Conservation (phyloP, 371 early-diverging fungal species). For the Batkoa obscura region DNA sequence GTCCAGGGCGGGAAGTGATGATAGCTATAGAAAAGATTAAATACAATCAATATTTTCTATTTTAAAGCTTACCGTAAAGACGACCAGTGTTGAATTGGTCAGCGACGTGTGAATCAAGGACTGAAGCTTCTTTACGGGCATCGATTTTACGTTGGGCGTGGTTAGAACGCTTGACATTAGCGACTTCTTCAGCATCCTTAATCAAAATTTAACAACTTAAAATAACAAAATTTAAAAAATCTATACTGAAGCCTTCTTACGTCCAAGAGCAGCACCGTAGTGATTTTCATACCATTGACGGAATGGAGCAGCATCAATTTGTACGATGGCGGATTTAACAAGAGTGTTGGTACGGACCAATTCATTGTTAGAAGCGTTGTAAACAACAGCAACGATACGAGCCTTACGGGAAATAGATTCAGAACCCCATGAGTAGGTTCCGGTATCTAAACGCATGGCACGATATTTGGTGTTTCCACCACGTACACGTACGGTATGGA, state of each 20-base stretch:
- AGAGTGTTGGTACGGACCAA: slow-evolving; percentile 99
- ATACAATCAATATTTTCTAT: neutral
- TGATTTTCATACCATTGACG: slow-evolving; percentile 96
- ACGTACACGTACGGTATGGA: slow-evolving; percentile 90
- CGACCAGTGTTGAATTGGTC: slow-evolving; percentile 95
- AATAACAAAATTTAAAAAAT: neutral
- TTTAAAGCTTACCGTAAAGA: slow-evolving; percentile 42
- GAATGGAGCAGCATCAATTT: slow-evolving; percentile 98
- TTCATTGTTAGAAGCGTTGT: slow-evolving; percentile 99
- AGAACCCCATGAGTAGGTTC: slow-evolving; percentile 97
- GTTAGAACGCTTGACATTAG: slow-evolving; percentile 71
- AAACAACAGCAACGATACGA: slow-evolving; percentile 92
- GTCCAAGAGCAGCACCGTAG: slow-evolving; percentile 80
- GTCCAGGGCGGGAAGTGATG: slow-evolving; percentile 97
- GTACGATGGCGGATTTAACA: slow-evolving; percentile 96
- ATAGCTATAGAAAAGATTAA: slow-evolving; percentile 25
- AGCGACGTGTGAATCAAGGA: slow-evolving; percentile 74
- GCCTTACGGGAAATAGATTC: slow-evolving; percentile 89
- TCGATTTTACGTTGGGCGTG: slow-evolving; percentile 76
- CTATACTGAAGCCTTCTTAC: slow-evolving; percentile 43
- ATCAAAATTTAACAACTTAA: neutral
- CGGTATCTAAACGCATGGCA: slow-evolving; percentile 93
- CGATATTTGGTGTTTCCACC: slow-evolving; percentile 99
- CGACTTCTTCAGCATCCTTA: slow-evolving; percentile 18
- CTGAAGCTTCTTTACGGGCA: slow-evolving; percentile 57